A percentile compares a stretch with the other conserved stretches of the same genome.
Evolutionary conservation across 2,329 filamentous ascomycete genomes (phyloP).

Genomic region (Fusarium longipes): DNA sequence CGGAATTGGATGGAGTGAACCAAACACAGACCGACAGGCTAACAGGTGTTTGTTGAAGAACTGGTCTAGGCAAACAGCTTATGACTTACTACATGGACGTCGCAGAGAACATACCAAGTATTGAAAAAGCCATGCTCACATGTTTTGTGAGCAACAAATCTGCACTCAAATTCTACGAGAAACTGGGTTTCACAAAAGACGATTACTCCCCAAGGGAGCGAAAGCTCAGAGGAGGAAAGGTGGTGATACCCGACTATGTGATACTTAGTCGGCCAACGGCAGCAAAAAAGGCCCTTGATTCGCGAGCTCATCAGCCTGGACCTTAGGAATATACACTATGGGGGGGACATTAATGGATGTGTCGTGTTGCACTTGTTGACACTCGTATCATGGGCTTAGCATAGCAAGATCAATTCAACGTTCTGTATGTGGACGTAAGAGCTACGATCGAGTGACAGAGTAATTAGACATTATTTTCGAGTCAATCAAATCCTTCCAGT

Average conservation of each 20-base stretch:
- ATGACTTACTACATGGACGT: conserved; percentile 66
- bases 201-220: conserved; percentile 65
- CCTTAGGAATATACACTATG: not conserved
- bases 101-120: conserved; percentile 63
- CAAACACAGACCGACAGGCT: conserved; percentile 12
- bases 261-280: conserved; percentile 66
- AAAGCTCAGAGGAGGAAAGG: conserved; percentile 64
- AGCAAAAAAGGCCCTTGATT: conserved; percentile 11
- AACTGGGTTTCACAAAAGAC: conserved; percentile 67
- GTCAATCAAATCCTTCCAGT: not conserved
- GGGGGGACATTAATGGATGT: not conserved
- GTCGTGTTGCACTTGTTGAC: not conserved
- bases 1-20: not conserved
- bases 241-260: conserved; percentile 66
- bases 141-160: conserved; percentile 72
- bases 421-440: not conserved
- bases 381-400: not conserved
- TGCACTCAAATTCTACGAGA: conserved; percentile 70
- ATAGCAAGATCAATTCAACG: not conserved
- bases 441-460: not conserved
- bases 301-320: conserved; percentile 27
- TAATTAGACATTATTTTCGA: not conserved
- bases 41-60: conserved; percentile 53
- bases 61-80: conserved; percentile 70
- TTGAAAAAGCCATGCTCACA: conserved; percentile 78